Conservation (phyloP, 805 yeast genomes). For the Starmera amethionina region DNA sequence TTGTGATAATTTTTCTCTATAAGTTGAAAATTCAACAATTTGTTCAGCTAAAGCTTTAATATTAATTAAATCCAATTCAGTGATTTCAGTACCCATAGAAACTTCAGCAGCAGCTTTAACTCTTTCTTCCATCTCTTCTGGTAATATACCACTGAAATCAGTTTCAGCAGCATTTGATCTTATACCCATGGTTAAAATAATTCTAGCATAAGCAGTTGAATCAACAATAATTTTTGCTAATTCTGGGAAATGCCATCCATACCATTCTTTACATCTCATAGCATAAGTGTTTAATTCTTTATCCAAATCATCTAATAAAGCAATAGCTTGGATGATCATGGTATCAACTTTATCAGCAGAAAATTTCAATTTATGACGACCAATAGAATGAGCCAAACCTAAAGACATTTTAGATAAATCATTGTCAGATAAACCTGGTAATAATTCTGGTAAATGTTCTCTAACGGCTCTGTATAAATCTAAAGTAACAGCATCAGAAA, state of each 20-base stretch:
- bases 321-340: conserved; percentile 98
- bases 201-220: conserved; percentile 93
- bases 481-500: conserved; percentile 89
- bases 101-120: conserved; percentile 96
- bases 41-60: conserved; percentile 90
- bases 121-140: conserved; percentile 87
- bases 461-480: conserved; percentile 94
- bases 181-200: conserved; percentile 87
- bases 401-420: conserved; percentile 90
- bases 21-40: conserved; percentile 90
- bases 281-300: conserved; percentile 97
- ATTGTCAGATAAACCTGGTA: conserved; percentile 84
- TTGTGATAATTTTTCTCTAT: conserved; percentile 92
- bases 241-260: conserved; percentile 99
- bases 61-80: conserved; percentile 80
- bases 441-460: conserved; percentile 85
- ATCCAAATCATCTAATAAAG: conserved; percentile 91
- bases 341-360: conserved; percentile 98
- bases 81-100: conserved; percentile 99
- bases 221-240: conserved; percentile 94
- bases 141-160: conserved; percentile 82
- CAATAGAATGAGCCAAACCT: conserved; percentile 97
- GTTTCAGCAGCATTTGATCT: conserved; percentile 86
- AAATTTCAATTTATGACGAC: conserved; percentile 96
- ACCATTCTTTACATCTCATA: conserved; percentile 99